phyloP scores from a whole-genome alignment of 179 eudicot species.

The Carnegiea gigantea region DNA sequence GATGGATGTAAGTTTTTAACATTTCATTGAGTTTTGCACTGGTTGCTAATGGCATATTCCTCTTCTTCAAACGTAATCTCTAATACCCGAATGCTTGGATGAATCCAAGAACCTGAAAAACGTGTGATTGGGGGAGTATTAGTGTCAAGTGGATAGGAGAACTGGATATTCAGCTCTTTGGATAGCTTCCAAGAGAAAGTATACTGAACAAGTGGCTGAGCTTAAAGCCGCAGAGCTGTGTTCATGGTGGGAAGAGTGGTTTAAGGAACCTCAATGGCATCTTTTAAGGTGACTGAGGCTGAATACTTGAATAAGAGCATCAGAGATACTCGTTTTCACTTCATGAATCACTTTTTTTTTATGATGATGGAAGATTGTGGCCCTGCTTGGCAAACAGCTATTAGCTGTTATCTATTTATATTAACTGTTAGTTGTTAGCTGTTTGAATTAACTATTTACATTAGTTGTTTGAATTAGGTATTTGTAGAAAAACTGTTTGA shows the following conservation, averaged over 20 bases:
- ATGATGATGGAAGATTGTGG: background rate
- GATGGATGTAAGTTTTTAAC: constrained; percentile 34
- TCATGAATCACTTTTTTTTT: background rate
- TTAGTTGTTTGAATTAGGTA: too few relatives aligned
- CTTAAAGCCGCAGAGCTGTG: constrained; percentile 48
- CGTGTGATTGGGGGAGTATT: constrained; percentile 33
- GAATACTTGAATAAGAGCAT: constrained; percentile 23
- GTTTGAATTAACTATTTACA: too few relatives aligned
- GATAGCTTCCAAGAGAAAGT: constrained; percentile 40
- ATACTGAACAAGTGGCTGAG: constrained; percentile 33
- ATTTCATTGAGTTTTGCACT: background rate
- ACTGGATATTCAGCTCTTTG: constrained; percentile 36
- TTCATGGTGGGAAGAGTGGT: constrained; percentile 49
- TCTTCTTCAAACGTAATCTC: background rate
- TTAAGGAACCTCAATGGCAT: constrained; percentile 48
- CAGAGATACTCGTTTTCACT: constrained; percentile 28
- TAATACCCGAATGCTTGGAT: constrained; percentile 14
- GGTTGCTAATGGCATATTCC: background rate
- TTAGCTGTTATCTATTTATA: too few relatives aligned
- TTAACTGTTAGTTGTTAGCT: too few relatives aligned
- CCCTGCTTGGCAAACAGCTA: too few relatives aligned
- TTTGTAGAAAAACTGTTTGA: too few relatives aligned
- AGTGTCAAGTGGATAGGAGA: constrained; percentile 50
- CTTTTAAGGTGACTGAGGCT: constrained; percentile 38
- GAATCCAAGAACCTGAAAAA: constrained; percentile 35